A percentile compares a stretch with the other conserved stretches of the same genome.
Evolutionary conservation across 768 basidiomycete species (phyloP).

Genomic region (Lactarius akahatsu): DNA sequence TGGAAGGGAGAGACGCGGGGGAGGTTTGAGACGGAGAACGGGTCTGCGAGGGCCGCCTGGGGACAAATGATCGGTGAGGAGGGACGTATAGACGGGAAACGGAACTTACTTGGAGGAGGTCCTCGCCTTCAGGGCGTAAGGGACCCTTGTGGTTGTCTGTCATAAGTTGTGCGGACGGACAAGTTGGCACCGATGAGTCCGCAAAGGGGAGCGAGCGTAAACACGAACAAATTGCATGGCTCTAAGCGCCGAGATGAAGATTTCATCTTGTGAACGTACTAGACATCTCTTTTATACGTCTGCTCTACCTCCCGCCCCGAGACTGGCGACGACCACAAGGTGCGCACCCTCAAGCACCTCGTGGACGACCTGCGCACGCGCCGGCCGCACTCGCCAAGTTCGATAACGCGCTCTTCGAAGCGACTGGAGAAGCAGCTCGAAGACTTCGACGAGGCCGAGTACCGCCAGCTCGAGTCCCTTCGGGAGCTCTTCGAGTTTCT

Average conservation of each 20-base stretch:
- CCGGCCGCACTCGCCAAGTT: no score
- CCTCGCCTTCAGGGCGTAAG: slow-evolving; percentile 27
- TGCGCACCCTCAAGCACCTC: slow-evolving; percentile 60
- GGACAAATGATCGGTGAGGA: not conserved
- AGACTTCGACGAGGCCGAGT: slow-evolving; percentile 70
- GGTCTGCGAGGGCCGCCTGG: slow-evolving; percentile 30
- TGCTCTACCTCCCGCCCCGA: slow-evolving; percentile 61
- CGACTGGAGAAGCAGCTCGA: slow-evolving; percentile 70
- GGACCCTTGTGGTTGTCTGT: slow-evolving; percentile 21
- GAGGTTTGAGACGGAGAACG: slow-evolving; percentile 25
- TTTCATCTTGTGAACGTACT: no score
- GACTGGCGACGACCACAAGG: slow-evolving; percentile 61
- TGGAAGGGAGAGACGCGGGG: slow-evolving; percentile 22
- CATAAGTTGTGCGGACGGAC: slow-evolving; percentile 3
- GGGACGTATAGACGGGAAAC: not conserved
- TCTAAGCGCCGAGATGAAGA: not conserved
- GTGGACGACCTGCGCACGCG: slow-evolving; percentile 59
- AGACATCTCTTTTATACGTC: no score
- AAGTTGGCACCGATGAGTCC: not conserved
- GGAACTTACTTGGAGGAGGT: slow-evolving; percentile 26
- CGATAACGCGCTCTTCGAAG: slow-evolving; percentile 50
- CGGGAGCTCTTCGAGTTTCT: slow-evolving; percentile 66
- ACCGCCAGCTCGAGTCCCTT: slow-evolving; percentile 59
- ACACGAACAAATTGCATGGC: not conserved
- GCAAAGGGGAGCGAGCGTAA: not conserved